phyloP scores from a whole-genome alignment of 177 flowering plant species.

The Vitis hybrid region DNA sequence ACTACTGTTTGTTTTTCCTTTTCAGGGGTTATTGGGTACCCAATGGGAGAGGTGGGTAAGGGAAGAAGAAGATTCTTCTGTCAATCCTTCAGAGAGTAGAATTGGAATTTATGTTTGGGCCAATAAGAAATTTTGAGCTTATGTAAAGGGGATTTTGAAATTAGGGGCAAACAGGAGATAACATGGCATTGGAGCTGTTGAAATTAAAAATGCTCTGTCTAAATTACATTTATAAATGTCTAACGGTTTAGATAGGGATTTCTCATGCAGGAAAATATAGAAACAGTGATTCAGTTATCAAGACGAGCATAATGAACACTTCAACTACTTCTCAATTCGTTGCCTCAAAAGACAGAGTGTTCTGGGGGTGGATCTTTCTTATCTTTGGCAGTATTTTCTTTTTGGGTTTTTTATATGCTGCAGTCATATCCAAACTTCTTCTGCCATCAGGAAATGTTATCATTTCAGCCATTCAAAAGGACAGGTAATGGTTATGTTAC shows the following conservation, averaged over 20 bases:
- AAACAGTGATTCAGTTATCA: background rate
- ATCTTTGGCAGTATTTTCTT: conserved; percentile 43
- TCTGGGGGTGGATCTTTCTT: conserved; percentile 48
- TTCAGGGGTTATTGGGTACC: too few relatives aligned
- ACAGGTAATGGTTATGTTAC: conserved; percentile 35
- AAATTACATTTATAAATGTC: background rate
- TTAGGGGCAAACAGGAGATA: too few relatives aligned
- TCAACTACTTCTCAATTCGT: background rate
- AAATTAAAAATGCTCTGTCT: background rate
- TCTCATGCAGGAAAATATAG: conserved; percentile 2
- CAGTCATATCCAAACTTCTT: conserved; percentile 59
- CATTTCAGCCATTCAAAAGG: conserved; percentile 58
- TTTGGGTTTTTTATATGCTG: conserved; percentile 43
- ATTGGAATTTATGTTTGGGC: too few relatives aligned
- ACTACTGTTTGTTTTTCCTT: too few relatives aligned
- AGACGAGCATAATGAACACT: background rate
- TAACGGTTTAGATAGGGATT: background rate
- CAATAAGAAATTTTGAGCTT: too few relatives aligned
- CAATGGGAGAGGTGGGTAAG: too few relatives aligned
- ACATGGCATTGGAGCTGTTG: too few relatives aligned
- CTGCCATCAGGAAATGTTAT: conserved; percentile 44
- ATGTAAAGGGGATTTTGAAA: too few relatives aligned
- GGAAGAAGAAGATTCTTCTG: too few relatives aligned
- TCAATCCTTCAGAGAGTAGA: too few relatives aligned
- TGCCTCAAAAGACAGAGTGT: conserved; percentile 11